These are phyloP conservation scores for Russula vinacea DNA, from an alignment of 768 basidiomycete genomes.

Conservation along the genomic window DNA sequence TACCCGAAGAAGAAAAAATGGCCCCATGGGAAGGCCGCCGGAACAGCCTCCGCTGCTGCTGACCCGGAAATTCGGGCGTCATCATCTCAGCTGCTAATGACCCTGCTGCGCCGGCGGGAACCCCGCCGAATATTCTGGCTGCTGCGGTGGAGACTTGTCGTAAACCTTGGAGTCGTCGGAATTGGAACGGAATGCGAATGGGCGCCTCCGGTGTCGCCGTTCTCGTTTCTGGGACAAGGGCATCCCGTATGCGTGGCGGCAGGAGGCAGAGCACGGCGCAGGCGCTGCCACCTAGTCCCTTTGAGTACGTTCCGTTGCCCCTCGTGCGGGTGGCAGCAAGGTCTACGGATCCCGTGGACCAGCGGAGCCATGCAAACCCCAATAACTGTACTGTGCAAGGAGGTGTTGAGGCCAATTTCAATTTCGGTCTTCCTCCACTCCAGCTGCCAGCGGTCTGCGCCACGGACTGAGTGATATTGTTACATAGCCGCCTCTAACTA, in stretches of 20 bases:
- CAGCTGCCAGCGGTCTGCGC: neutral
- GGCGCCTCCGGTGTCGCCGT: neutral
- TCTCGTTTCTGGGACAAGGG: neutral
- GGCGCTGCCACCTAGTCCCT: constrained; percentile 4
- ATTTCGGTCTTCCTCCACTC: neutral
- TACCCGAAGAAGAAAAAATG: neutral
- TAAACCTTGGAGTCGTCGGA: constrained; percentile 6
- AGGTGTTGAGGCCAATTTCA: neutral
- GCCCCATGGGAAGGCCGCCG: constrained; percentile 3
- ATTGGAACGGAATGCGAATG: constrained; percentile 1
- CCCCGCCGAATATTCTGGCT: neutral
- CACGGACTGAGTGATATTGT: constrained; percentile 2
- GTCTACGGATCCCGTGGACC: neutral
- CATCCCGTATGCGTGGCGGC: constrained; percentile 5
- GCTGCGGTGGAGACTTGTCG: neutral
- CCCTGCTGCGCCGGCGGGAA: no score
- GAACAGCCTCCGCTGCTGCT: neutral
- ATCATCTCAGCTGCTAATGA: neutral
- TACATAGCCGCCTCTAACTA: neutral
- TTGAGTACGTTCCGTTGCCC: constrained; percentile 14
- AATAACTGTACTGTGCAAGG: neutral
- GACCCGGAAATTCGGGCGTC: neutral
- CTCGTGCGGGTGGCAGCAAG: constrained; percentile 7
- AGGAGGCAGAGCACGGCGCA: constrained; percentile 2
- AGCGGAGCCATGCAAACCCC: neutral